These are phyloP conservation scores for Fusarium succisae DNA, from an alignment of 2,329 filamentous ascomycete species.

Conservation along the genomic window DNA sequence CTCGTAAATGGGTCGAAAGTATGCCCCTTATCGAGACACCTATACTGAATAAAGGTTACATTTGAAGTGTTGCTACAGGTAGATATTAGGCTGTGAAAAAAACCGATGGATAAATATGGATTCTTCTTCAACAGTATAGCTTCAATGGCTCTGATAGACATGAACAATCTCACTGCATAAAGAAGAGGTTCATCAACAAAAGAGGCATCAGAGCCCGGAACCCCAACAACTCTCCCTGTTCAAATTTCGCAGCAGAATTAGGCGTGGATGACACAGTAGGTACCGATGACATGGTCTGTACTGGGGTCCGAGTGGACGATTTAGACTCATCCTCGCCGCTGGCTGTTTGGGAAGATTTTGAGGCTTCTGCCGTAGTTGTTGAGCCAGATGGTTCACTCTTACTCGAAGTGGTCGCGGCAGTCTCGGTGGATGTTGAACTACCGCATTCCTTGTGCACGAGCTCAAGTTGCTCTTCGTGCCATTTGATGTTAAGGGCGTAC, in stretches of 20 bases:
- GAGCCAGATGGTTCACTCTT: accelerated
- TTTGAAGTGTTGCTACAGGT: accelerated
- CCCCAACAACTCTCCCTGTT: accelerated
- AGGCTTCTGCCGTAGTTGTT: neutral
- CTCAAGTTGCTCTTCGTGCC: neutral
- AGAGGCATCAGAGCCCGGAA: neutral
- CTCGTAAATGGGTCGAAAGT: neutral
- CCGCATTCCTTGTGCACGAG: neutral
- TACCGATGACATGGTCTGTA: neutral
- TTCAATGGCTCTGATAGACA: too few species aligned
- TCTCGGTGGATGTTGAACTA: neutral
- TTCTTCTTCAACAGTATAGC: neutral
- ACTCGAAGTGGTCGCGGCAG: neutral
- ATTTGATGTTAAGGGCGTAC: neutral
- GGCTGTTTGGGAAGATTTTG: neutral
- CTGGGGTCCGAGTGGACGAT: neutral
- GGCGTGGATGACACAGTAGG: neutral
- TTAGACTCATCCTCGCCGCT: neutral
- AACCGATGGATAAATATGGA: accelerated
- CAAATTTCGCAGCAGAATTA: neutral
- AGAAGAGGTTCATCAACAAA: neutral
- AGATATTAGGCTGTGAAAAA: neutral
- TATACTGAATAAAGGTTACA: accelerated
- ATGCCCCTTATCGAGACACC: too few species aligned
- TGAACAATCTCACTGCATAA: neutral